Conservation (phyloP, 495 filamentous ascomycete species). For the Penicillium fimorum region DNA sequence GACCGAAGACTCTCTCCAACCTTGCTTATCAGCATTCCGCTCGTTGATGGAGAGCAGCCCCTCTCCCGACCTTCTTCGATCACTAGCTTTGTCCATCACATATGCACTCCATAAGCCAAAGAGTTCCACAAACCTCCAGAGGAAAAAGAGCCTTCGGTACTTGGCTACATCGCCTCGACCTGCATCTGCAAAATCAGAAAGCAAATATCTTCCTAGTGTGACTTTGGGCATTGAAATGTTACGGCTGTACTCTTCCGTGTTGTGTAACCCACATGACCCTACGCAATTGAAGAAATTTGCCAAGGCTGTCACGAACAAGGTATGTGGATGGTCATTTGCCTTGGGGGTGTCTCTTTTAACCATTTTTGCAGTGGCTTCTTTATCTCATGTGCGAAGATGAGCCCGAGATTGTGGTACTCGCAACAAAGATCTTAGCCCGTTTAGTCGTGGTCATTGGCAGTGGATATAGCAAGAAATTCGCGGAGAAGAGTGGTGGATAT, state of each 20-base stretch:
- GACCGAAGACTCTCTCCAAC: constrained; percentile 61
- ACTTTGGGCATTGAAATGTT: constrained; percentile 74
- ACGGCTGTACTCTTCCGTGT: constrained; percentile 74
- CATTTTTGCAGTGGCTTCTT: constrained; percentile 73
- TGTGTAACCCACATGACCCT: constrained; percentile 69
- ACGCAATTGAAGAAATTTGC: constrained; percentile 81
- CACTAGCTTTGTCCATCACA: constrained; percentile 89
- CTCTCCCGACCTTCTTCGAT: constrained; percentile 77
- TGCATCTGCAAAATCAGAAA: constrained; percentile 23
- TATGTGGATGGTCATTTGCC: constrained; percentile 38
- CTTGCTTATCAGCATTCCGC: constrained; percentile 74
- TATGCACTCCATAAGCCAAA: constrained; percentile 78
- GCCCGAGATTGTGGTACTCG: constrained; percentile 74
- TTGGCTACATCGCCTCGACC: constrained; percentile 30
- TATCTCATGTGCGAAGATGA: constrained; percentile 89
- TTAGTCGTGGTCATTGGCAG: constrained; percentile 76
- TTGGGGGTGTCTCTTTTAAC: constrained; percentile 16
- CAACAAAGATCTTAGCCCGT: constrained; percentile 83
- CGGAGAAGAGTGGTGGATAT: constrained; percentile 82
- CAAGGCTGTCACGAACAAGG: constrained; percentile 93
- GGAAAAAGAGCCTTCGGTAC: constrained; percentile 52
- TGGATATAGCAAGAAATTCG: constrained; percentile 79
- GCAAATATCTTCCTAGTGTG: constrained; percentile 33
- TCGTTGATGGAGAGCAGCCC: constrained; percentile 74
- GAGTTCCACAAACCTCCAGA: constrained; percentile 40